Percentiles rank a stretch among this genome's conserved stretches.
Conservation (phyloP, 768 basidiomycete genomes). For the Gelatoporia subvermispora region DNA sequence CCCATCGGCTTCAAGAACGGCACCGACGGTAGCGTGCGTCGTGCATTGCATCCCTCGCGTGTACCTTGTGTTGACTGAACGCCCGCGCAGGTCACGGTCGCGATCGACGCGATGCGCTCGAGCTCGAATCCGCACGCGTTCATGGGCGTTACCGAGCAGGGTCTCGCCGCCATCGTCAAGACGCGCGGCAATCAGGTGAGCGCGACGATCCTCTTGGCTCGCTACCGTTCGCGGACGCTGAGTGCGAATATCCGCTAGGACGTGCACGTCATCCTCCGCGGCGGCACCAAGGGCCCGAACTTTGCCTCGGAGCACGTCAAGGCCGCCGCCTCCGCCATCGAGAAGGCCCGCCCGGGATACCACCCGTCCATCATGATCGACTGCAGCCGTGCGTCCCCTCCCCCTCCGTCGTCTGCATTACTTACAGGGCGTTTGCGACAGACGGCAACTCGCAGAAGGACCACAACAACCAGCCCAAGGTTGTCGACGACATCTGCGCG, state of each 20-base stretch:
- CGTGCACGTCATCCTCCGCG: constrained; percentile 94
- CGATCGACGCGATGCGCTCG: constrained; percentile 95
- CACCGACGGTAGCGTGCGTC: constrained; percentile 72
- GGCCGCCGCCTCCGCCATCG: constrained; percentile 55
- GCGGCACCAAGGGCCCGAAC: constrained; percentile 90
- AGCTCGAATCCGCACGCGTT: constrained; percentile 92
- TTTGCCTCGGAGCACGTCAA: constrained; percentile 69
- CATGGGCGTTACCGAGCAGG: constrained; percentile 87
- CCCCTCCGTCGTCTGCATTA: neutral
- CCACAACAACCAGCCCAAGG: constrained; percentile 86
- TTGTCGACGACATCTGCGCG: constrained; percentile 61
- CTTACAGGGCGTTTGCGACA: constrained; percentile 21
- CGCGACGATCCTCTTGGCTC: neutral
- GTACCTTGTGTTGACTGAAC: neutral
- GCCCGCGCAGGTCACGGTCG: constrained; percentile 58
- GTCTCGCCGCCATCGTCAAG: constrained; percentile 93
- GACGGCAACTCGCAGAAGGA: constrained; percentile 97
- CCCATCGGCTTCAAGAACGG: constrained; percentile 99
- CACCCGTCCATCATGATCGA: constrained; percentile 83
- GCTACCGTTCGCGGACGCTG: neutral
- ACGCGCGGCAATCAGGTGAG: constrained; percentile 46
- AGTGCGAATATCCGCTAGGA: constrained; percentile 36
- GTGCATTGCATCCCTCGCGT: constrained; percentile 1
- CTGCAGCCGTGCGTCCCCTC: constrained; percentile 61
- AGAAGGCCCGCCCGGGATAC: constrained; percentile 50